Conservation (phyloP, 371 early-diverging fungal species). For the Umbelopsis sp. region DNA sequence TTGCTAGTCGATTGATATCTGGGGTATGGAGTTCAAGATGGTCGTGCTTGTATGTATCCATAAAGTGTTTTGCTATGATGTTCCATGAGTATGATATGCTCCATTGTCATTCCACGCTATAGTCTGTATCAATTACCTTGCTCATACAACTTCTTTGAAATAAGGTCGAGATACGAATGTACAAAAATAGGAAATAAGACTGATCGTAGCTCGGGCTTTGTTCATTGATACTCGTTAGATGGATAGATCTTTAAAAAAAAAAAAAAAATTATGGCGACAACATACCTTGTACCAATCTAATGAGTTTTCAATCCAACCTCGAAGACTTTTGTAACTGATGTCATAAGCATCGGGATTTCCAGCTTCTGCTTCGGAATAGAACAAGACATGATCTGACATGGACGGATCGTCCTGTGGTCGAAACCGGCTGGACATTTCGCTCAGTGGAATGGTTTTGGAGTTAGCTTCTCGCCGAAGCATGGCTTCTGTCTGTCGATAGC, state of each 20-base stretch:
- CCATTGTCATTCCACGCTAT: neutral
- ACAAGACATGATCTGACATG: conserved; percentile 65
- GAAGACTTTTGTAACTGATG: conserved; percentile 76
- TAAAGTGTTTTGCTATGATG: conserved; percentile 61
- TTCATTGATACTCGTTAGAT: neutral
- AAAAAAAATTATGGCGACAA: neutral
- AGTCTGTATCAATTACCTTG: conserved; percentile 57
- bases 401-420: conserved; percentile 41
- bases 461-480: conserved; percentile 36
- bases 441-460: conserved; percentile 33
- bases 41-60: conserved; percentile 75
- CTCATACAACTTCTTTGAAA: conserved; percentile 59
- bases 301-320: conserved; percentile 94
- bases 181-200: conserved; percentile 95
- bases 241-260: too few relatives aligned
- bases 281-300: conserved; percentile 89
- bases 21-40: conserved; percentile 75
- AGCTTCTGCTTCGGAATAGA: conserved; percentile 73
- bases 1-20: conserved; percentile 67
- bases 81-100: conserved; percentile 1
- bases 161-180: conserved; percentile 92
- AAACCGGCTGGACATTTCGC: conserved; percentile 34
- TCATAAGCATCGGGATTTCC: conserved; percentile 81
- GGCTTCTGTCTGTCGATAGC: conserved; percentile 36
- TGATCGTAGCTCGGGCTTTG: conserved; percentile 81